A percentile compares a stretch with the other conserved stretches of the same genome.
phyloP scores from a whole-genome alignment of 176 grass and related monocot genomes.

The Aegilops umbellulata region DNA sequence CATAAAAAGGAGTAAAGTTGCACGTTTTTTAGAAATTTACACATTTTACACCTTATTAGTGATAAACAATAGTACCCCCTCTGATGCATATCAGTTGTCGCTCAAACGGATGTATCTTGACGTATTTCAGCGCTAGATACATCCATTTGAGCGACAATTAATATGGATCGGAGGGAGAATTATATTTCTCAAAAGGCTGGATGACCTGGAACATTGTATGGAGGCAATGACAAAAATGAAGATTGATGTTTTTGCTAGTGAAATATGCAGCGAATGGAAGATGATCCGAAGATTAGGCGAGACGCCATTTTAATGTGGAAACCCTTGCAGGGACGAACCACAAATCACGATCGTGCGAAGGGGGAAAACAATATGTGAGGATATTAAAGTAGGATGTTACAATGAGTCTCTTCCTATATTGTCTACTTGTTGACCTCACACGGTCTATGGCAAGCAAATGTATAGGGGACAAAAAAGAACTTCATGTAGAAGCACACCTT shows the following conservation, averaged over 20 bases:
- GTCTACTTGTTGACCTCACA: neutral
- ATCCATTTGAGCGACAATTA: no score
- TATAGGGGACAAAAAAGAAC: neutral
- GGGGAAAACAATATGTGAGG: neutral
- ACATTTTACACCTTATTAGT: neutral
- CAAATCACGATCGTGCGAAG: neutral
- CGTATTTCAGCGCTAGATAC: no score
- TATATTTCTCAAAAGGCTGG: constrained; percentile 2
- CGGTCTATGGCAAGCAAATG: neutral
- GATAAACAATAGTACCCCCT: neutral
- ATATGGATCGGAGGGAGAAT: neutral
- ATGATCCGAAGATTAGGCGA: neutral
- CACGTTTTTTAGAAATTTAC: neutral
- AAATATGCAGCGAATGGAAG: neutral
- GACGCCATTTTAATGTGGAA: neutral
- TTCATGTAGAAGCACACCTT: neutral
- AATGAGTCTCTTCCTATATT: neutral
- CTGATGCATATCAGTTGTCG: no score
- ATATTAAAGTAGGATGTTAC: neutral
- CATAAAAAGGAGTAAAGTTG: constrained; percentile 5
- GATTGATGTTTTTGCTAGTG: neutral
- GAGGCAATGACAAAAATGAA: constrained; percentile 8
- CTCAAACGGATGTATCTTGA: no score
- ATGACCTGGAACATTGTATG: constrained; percentile 7
- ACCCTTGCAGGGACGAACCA: neutral